These are phyloP conservation scores for Plasmodium coatneyi DNA, from an alignment of 169 alveolate species.

Conservation along the genomic window DNA sequence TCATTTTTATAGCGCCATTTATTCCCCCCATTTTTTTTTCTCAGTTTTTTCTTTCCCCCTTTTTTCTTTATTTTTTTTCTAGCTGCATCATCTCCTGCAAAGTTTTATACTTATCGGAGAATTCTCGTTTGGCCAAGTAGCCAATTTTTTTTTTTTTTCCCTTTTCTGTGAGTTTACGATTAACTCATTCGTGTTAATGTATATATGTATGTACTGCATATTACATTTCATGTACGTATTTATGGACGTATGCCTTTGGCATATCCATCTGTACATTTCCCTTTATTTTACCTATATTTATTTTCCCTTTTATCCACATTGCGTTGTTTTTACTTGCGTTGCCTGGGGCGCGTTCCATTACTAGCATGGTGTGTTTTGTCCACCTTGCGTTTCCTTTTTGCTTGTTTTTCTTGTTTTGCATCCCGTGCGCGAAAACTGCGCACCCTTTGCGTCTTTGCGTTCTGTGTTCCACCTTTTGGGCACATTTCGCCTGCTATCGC, in stretches of 20 bases:
- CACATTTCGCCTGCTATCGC: background rate
- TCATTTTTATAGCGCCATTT: background rate
- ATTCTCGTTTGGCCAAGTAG: background rate
- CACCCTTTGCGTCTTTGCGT: background rate
- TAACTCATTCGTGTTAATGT: background rate
- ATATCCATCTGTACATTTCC: background rate
- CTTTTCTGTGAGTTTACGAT: background rate
- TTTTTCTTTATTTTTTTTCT: background rate
- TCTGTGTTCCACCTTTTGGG: background rate
- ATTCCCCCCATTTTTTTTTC: background rate
- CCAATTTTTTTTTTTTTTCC: background rate
- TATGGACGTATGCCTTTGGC: background rate
- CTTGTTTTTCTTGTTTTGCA: background rate
- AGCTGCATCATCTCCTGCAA: background rate
- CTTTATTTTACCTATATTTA: no score
- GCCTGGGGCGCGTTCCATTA: background rate
- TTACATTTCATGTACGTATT: background rate
- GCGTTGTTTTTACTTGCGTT: background rate
- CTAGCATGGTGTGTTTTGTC: background rate
- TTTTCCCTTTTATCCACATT: background rate
- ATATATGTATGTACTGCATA: background rate
- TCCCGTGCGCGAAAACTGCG: background rate
- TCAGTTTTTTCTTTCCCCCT: background rate
- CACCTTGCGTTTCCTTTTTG: background rate
- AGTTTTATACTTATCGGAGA: background rate